A percentile compares a stretch with the other conserved stretches of the same genome.
Conservation (phyloP, 768 basidiomycete species). For the Boletus barrowsii region DNA sequence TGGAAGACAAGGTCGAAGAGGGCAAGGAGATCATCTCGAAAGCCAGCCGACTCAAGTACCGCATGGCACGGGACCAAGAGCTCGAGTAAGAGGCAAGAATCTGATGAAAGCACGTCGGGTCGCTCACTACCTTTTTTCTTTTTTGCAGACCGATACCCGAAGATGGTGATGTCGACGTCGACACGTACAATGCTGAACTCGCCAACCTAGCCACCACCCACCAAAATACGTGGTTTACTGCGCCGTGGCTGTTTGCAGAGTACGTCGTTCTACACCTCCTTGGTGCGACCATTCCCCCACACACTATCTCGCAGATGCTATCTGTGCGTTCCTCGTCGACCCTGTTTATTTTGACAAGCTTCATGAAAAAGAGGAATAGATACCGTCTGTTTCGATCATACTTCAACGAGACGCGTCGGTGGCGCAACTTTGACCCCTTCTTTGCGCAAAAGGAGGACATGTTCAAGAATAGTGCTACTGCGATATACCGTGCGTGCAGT, state of each 20-base stretch:
- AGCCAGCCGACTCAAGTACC: slow-evolving; percentile 78
- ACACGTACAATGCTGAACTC: slow-evolving; percentile 78
- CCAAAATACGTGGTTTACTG: slow-evolving; percentile 81
- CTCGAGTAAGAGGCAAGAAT: slow-evolving; percentile 50
- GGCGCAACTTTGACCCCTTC: slow-evolving; percentile 85
- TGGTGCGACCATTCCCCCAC: too few species aligned
- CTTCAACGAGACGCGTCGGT: slow-evolving; percentile 64
- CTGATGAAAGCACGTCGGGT: not conserved
- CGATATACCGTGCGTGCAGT: slow-evolving; percentile 66
- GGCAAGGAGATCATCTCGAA: slow-evolving; percentile 74
- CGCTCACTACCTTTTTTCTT: not conserved
- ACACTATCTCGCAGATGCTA: slow-evolving; percentile 53
- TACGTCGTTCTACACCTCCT: slow-evolving; percentile 37
- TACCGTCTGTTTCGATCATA: slow-evolving; percentile 81
- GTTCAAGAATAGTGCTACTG: slow-evolving; percentile 73
- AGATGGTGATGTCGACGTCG: slow-evolving; percentile 70
- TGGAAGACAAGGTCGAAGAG: slow-evolving; percentile 56
- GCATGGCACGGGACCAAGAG: slow-evolving; percentile 75
- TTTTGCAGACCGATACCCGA: slow-evolving; percentile 57
- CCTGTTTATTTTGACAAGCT: not conserved
- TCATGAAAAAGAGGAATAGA: slow-evolving; percentile 35
- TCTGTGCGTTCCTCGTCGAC: slow-evolving; percentile 43
- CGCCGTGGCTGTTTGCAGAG: slow-evolving; percentile 97
- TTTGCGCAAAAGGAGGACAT: slow-evolving; percentile 72
- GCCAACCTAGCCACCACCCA: slow-evolving; percentile 41